A percentile compares a stretch with the other conserved stretches of the same genome.
Conservation (phyloP, 352 stramenopile species). For the Globisporangium iwayamae region DNA sequence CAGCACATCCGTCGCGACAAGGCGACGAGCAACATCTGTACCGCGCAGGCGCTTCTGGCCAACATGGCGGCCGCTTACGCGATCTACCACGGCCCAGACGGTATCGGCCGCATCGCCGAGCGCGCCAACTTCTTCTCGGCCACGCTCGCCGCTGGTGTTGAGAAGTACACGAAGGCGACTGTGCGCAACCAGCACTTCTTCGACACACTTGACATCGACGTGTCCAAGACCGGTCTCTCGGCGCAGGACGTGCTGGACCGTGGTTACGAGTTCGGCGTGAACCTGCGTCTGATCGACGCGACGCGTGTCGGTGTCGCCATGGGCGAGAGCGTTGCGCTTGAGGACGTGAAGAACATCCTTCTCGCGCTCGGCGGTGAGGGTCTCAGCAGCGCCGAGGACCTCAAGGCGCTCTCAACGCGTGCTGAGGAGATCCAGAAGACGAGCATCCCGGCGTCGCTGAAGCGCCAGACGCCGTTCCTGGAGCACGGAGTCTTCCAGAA, state of each 20-base stretch:
- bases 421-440: slow-evolving; percentile 48
- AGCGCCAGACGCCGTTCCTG: slow-evolving; percentile 82
- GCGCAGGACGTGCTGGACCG: slow-evolving; percentile 72
- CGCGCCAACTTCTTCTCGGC: slow-evolving; percentile 92
- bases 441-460: slow-evolving; percentile 59
- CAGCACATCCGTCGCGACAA: slow-evolving; percentile 99
- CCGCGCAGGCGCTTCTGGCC: slow-evolving; percentile 96
- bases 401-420: slow-evolving; percentile 53
- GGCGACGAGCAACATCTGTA: slow-evolving; percentile 99
- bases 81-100: slow-evolving; percentile 98
- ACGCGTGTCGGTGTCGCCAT: slow-evolving; percentile 93
- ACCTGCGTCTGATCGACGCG: slow-evolving; percentile 84
- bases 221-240: slow-evolving; percentile 78
- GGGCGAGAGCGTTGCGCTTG: slow-evolving; percentile 93
- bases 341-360: slow-evolving; percentile 89
- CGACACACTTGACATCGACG: slow-evolving; percentile 94
- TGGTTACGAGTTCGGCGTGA: slow-evolving; percentile 70
- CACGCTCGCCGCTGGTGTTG: slow-evolving; percentile 88
- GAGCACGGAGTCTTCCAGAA: slow-evolving; percentile 96
- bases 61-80: slow-evolving; percentile 99
- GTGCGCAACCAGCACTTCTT: slow-evolving; percentile 90
- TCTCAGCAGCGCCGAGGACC: slow-evolving; percentile 27
- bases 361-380: slow-evolving; percentile 59
- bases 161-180: slow-evolving; percentile 65
- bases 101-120: slow-evolving; percentile 91